Evolutionary conservation across 2,329 filamentous ascomycete genomes (phyloP).

Genomic region (Ophiostoma populinum): DNA sequence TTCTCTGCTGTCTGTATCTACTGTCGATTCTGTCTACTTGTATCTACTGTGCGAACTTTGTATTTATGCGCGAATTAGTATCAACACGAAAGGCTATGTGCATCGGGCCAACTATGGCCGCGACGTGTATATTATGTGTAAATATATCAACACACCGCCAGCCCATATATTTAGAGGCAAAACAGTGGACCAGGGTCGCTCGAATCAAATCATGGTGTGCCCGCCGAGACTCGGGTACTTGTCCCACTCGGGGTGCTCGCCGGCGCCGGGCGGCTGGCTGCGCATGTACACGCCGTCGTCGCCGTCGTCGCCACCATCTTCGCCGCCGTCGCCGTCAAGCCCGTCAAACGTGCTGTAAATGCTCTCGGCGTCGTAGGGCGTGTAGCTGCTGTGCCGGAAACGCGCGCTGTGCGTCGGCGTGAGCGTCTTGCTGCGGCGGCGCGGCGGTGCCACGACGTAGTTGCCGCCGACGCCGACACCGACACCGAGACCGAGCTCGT

Average conservation of each 20-base stretch:
- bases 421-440: not conserved
- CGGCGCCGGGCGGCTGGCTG: not conserved
- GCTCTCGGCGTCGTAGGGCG: conserved; percentile 7
- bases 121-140: no score
- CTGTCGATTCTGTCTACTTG: no score
- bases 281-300: not conserved
- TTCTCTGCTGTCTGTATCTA: no score
- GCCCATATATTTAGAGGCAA: no score
- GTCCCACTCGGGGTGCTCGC: conserved; percentile 23
- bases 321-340: no score
- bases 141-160: no score
- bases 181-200: no score
- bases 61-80: no score
- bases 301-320: not conserved
- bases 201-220: conserved; percentile 15
- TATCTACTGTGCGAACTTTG: no score
- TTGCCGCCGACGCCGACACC: not conserved
- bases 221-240: conserved; percentile 29
- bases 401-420: not conserved
- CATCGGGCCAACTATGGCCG: no score
- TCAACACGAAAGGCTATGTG: no score
- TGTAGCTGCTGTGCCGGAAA: conserved; percentile 10
- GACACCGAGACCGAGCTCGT: not conserved
- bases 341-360: not conserved
- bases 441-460: no score